Evolutionary conservation across 306 rosid species (phyloP), one percentile per base, ranked within the genome.

Genomic region (Gynostemma pentaphyllum): DNA sequence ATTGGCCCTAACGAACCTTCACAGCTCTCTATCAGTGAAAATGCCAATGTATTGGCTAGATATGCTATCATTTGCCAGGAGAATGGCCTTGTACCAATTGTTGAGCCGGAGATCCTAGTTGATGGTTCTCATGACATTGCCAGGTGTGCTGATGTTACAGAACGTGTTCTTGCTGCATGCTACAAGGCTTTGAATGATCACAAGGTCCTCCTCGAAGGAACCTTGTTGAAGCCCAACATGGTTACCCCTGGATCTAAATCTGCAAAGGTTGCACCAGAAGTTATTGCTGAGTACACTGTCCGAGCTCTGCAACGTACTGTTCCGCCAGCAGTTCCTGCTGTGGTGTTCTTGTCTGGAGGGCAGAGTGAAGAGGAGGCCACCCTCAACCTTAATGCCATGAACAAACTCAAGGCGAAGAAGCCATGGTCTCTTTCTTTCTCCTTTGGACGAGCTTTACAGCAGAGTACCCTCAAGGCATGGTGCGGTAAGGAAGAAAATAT

Each of bases 351-450:
- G 73, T 87, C 95, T 4, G 95, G 95, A 14, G 95, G 95, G 49
- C 95, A 87, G 80, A 87, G 95, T 2, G 95, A 87, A 77, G 95
- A 87, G 80, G 86, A 84, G 75, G 95, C 95, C 28, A 81, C 90
- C 50, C 19, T 75, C 57, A 83, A 87, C 72, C 86, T 87, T 27
- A 87, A 87, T 22, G 95, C 95, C 78, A 83, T 81, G 81, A 87
- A 87, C 81, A 62, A 76, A 59, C 50, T 75, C 11, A 70, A 87
- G 80, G 82, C 75, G 9, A 87, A 87, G 86, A 87, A 83, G 80
- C 95, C 95, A 21, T 87, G 95, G 95, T 66, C 86, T 3, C 95
- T 87, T 4, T 75, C 95, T 4, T 87, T 87, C 80, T 87, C 90
- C 4, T 87, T 81, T 0, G 95, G 95, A 19, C 79, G 90, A 51